A percentile compares a stretch with the other conserved stretches of the same genome.
phyloP scores from a whole-genome alignment of 139 green algal species.

The Tetraselmis striata region DNA sequence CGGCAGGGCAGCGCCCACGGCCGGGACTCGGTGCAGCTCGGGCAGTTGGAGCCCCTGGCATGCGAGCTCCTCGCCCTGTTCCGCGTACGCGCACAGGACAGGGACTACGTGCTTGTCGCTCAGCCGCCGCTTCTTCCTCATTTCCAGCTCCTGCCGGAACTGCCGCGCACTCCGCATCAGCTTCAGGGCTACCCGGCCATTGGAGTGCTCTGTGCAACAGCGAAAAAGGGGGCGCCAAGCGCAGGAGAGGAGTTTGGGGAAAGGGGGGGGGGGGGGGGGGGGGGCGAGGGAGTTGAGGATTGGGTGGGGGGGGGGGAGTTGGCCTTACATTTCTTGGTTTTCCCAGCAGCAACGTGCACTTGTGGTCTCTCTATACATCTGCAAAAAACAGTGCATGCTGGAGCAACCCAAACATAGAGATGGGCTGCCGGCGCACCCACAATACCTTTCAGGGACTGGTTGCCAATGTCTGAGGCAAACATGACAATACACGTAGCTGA shows the following conservation, averaged over 20 bases:
- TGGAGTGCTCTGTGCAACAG: background rate
- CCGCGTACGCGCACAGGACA: background rate
- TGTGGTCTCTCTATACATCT: background rate
- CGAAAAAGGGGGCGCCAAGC: background rate
- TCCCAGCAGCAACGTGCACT: background rate
- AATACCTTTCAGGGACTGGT: background rate
- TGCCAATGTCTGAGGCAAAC: background rate
- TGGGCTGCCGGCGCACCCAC: background rate
- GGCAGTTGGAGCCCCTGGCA: background rate
- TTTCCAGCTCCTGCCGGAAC: background rate
- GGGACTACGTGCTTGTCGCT: background rate
- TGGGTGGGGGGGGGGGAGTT: background rate
- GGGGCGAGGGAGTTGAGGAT: background rate
- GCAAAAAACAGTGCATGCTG: background rate
- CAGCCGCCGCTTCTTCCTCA: background rate
- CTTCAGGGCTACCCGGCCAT: background rate
- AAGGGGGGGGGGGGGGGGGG: background rate
- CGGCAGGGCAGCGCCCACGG: background rate
- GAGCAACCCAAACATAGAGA: background rate
- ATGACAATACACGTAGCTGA: conserved; percentile 1
- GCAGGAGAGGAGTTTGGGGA: background rate
- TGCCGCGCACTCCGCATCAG: background rate
- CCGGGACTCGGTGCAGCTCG: background rate
- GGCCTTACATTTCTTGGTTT: background rate
- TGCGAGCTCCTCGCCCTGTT: background rate